phyloP scores from a whole-genome alignment of 2,329 filamentous ascomycete species.

The Colletotrichum melonis region DNA sequence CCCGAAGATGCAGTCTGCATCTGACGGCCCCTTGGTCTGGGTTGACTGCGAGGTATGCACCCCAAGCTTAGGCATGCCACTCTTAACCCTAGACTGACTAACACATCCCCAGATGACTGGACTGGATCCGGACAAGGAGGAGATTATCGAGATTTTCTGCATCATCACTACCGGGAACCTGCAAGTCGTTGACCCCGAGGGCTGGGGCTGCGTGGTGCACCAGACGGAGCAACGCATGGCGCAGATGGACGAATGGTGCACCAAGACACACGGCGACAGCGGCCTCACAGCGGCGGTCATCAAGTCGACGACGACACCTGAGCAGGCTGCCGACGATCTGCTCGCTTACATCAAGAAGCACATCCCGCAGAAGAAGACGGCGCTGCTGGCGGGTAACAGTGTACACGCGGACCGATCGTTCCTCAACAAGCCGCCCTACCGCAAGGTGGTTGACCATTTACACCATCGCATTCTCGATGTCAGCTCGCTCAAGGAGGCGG shows the following conservation, averaged over 20 bases:
- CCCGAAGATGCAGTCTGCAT: constrained; percentile 20
- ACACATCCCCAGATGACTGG: constrained; percentile 83
- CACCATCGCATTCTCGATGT: constrained; percentile 95
- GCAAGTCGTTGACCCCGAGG: constrained; percentile 77
- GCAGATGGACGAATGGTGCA: constrained; percentile 91
- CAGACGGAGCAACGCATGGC: constrained; percentile 77
- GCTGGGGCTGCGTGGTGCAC: constrained; percentile 85
- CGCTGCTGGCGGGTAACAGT: constrained; percentile 88
- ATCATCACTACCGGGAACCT: constrained; percentile 88
- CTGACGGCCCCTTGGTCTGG: constrained; percentile 79
- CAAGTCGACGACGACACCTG: constrained; percentile 76
- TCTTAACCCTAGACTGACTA: not conserved
- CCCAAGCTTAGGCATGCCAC: not conserved
- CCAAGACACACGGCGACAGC: constrained; percentile 79
- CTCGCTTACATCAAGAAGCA: constrained; percentile 81
- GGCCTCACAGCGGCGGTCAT: constrained; percentile 84
- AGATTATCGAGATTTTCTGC: constrained; percentile 92
- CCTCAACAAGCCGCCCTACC: constrained; percentile 79
- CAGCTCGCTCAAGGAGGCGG: constrained; percentile 91
- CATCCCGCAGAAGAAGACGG: constrained; percentile 74
- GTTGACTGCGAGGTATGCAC: constrained; percentile 74
- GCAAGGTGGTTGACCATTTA: constrained; percentile 77
- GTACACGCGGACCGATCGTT: constrained; percentile 92
- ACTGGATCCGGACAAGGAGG: constrained; percentile 79
- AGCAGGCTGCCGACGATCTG: constrained; percentile 77